phyloP scores from a whole-genome alignment of 2,329 filamentous ascomycete species.

The Colletotrichum gigasporum region DNA sequence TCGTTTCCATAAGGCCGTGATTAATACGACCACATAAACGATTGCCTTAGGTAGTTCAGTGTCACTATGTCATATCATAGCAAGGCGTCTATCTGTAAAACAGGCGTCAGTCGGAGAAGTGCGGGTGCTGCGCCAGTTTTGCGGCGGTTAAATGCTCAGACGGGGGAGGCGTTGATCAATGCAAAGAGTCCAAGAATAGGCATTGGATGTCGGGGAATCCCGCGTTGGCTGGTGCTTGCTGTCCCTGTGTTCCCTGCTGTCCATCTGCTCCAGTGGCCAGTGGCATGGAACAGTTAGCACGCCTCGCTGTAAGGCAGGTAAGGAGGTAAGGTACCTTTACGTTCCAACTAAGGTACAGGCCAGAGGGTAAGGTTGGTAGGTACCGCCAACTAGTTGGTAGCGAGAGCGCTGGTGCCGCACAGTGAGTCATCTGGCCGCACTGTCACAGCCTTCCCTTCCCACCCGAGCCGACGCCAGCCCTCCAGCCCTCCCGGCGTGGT shows the following conservation, averaged over 20 bases:
- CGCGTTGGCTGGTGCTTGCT: neutral
- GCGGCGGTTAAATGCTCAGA: slow-evolving; percentile 1
- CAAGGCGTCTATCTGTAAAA: neutral
- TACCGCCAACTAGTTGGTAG: neutral
- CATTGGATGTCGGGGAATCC: slow-evolving; percentile 21
- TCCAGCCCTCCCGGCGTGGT: no score
- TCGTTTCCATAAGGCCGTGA: neutral
- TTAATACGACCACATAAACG: no score
- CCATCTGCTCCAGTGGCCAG: no score
- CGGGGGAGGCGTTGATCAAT: slow-evolving; percentile 21
- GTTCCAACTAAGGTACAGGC: no score
- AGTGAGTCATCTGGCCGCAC: neutral
- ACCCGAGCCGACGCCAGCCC: no score
- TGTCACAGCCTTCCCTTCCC: slow-evolving; percentile 23
- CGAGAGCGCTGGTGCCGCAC: neutral
- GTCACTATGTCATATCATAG: neutral
- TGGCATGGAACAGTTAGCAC: no score
- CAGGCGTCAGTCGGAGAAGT: neutral
- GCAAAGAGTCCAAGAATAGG: slow-evolving; percentile 25
- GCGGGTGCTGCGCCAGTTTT: neutral
- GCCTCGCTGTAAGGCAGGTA: no score
- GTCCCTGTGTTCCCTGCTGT: neutral
- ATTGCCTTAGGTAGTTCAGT: neutral
- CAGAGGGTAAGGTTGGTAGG: no score
- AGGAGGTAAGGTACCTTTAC: no score